These are phyloP conservation scores for Salvia hispanica DNA, from an alignment of 257 asterid species.

Conservation along the genomic window DNA sequence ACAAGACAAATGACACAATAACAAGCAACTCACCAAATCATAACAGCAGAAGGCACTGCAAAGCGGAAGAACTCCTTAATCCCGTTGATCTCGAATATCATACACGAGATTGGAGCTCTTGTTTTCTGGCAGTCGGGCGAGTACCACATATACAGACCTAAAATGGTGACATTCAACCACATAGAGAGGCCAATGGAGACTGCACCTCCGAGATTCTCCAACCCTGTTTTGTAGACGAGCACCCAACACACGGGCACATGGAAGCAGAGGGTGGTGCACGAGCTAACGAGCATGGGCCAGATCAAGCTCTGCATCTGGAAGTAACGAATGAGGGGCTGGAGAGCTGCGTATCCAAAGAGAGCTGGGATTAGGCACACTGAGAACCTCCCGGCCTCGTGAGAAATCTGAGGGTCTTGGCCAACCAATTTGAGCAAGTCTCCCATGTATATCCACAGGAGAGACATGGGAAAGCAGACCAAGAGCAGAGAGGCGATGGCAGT, in stretches of 20 bases:
- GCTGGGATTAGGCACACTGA: conserved; percentile 64
- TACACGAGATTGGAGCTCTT: conserved; percentile 55
- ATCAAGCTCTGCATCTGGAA: conserved; percentile 69
- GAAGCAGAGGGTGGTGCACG: conserved; percentile 50
- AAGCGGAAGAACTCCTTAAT: conserved; percentile 59
- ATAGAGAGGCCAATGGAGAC: conserved; percentile 61
- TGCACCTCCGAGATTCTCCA: conserved; percentile 64
- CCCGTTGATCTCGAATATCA: conserved; percentile 52
- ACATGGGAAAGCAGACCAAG: conserved; percentile 57
- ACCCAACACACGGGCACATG: conserved; percentile 63
- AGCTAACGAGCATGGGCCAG: conserved; percentile 57
- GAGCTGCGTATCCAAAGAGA: conserved; percentile 62
- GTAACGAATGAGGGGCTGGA: conserved; percentile 44
- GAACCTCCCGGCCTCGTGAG: conserved; percentile 75
- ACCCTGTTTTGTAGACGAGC: conserved; percentile 39
- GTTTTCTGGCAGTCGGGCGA: conserved; percentile 56
- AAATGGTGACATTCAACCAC: conserved; percentile 50
- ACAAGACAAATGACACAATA: conserved; percentile 48
- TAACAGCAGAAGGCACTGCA: conserved; percentile 66
- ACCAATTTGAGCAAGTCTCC: conserved; percentile 49
- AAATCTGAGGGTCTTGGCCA: conserved; percentile 82
- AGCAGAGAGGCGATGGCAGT: conserved; percentile 60
- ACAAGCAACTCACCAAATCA: conserved; percentile 70
- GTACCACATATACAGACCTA: conserved; percentile 48
- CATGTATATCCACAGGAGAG: conserved; percentile 59